A percentile compares a stretch with the other conserved stretches of the same genome.
These are phyloP conservation scores for Penicillium polonicum DNA, from an alignment of 2,329 filamentous ascomycete species.

Conservation along the genomic window DNA sequence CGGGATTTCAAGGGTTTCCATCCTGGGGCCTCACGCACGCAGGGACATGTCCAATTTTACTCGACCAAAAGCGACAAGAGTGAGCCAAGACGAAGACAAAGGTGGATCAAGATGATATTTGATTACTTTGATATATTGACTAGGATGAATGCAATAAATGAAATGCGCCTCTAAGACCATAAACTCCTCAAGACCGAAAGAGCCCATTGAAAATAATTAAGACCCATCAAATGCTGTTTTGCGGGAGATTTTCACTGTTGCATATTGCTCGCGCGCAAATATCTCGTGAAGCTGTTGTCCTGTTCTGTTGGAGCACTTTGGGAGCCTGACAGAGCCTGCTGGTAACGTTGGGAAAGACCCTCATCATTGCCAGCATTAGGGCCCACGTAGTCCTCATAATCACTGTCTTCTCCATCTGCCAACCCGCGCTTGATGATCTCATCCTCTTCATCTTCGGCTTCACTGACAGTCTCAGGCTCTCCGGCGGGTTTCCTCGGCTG, in stretches of 20 bases:
- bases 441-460: slow-evolving; percentile 54
- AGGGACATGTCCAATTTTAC: no score
- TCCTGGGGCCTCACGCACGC: no score
- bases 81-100: not conserved
- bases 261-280: slow-evolving; percentile 43
- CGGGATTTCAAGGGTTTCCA: no score
- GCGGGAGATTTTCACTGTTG: slow-evolving; percentile 23
- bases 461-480: slow-evolving; percentile 47
- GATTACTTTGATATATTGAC: not conserved
- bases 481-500: slow-evolving; percentile 27
- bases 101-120: not conserved
- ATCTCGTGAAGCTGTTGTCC: slow-evolving; percentile 54
- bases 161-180: slow-evolving; percentile 9
- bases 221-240: slow-evolving; percentile 1
- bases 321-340: slow-evolving; percentile 66
- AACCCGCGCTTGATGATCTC: slow-evolving; percentile 41
- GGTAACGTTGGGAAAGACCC: slow-evolving; percentile 72
- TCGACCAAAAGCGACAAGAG: no score
- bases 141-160: slow-evolving; percentile 1
- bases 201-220: not conserved
- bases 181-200: slow-evolving; percentile 3
- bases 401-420: slow-evolving; percentile 52
- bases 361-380: slow-evolving; percentile 60
- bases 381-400: slow-evolving; percentile 54
- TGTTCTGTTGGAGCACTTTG: slow-evolving; percentile 41